Conservation (phyloP, 345 rosid genomes). For the Euphorbia peplus region DNA sequence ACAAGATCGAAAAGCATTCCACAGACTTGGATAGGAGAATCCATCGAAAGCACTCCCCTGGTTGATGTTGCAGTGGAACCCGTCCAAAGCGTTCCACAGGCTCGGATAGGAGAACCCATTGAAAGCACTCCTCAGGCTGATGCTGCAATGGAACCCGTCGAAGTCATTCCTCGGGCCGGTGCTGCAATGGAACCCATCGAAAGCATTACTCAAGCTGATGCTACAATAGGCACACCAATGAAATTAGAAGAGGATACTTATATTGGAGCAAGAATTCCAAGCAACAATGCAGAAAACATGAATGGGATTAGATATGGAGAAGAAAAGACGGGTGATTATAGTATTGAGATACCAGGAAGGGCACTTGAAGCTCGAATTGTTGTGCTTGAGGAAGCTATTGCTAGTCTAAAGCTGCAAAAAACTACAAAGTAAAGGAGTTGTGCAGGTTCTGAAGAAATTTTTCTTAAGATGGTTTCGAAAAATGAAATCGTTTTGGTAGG, state of each 20-base stretch:
- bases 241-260: conserved; percentile 24
- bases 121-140: not conserved
- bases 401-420: no score
- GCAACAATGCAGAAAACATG: not conserved
- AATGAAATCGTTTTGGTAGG: no score
- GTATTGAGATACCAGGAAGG: not conserved
- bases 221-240: not conserved
- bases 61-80: no score
- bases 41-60: not conserved
- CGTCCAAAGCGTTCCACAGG: no score
- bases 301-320: not conserved
- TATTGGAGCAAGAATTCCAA: not conserved
- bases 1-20: conserved; percentile 6
- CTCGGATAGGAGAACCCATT: not conserved
- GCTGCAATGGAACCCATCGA: not conserved
- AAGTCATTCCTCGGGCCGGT: no score
- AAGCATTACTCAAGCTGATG: no score
- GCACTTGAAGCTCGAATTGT: not conserved
- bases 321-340: not conserved
- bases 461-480: no score
- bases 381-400: no score
- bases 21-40: not conserved
- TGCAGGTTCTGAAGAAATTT: no score
- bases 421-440: no score
- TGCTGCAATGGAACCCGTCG: not conserved